Evolutionary conservation across 2,329 filamentous ascomycete species (phyloP).

Genomic region (Fusarium poae): DNA sequence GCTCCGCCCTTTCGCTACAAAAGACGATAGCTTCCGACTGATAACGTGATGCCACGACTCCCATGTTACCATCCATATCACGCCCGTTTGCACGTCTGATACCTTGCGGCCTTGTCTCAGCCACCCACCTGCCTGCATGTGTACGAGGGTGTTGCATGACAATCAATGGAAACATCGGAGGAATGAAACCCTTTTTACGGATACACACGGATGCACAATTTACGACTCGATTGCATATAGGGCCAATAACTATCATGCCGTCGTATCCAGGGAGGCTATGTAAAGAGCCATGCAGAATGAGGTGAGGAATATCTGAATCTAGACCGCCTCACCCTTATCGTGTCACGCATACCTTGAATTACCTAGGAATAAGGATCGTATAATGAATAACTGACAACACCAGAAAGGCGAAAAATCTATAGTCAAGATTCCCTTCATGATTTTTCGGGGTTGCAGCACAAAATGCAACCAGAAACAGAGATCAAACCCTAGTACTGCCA

Average conservation of each 20-base stretch:
- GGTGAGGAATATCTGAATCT: slow-evolving; percentile 13
- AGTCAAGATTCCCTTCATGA: neutral
- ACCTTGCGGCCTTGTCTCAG: slow-evolving; percentile 13
- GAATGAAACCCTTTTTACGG: neutral
- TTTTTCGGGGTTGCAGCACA: slow-evolving; percentile 13
- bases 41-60: slow-evolving; percentile 21
- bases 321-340: slow-evolving; percentile 15
- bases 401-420: neutral
- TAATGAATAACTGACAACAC: neutral
- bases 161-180: slow-evolving; percentile 4
- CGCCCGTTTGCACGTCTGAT: slow-evolving; percentile 8
- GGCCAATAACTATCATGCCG: slow-evolving; percentile 7
- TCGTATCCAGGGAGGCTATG: neutral
- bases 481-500: slow-evolving; percentile 40
- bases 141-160: slow-evolving; percentile 11
- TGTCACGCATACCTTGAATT: slow-evolving; percentile 1
- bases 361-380: neutral
- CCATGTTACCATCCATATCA: neutral
- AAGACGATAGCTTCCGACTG: neutral
- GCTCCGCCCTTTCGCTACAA: slow-evolving; percentile 1
- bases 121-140: neutral
- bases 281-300: slow-evolving; percentile 16
- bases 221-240: neutral
- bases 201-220: neutral
- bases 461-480: slow-evolving; percentile 26